Percentiles rank a stretch among this genome's conserved stretches.
Evolutionary conservation across 1,139 yeast species (phyloP).

Genomic region (Kluyveromyces sp.): DNA sequence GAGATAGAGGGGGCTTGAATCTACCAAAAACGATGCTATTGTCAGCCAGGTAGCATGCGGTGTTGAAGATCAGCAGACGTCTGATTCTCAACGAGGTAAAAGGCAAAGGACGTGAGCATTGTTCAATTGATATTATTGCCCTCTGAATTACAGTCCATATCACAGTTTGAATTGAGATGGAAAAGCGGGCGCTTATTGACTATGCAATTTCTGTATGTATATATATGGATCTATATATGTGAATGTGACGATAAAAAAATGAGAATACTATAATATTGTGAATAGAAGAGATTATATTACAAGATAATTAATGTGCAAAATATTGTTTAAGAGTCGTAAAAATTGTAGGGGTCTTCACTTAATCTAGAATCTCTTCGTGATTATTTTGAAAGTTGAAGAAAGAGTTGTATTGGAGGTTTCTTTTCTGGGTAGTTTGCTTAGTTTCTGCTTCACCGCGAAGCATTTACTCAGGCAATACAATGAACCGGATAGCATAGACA

Average conservation of each 20-base stretch:
- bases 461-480: conserved; percentile 21
- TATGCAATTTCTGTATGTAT: too few relatives aligned
- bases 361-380: not conserved
- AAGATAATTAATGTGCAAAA: too few relatives aligned
- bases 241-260: too few relatives aligned
- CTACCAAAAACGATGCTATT: too few relatives aligned
- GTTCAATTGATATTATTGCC: too few relatives aligned
- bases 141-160: too few relatives aligned
- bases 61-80: not conserved
- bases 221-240: too few relatives aligned
- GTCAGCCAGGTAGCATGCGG: not conserved
- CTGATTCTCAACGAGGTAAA: not conserved
- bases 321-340: not conserved
- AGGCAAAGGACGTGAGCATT: too few relatives aligned
- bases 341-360: not conserved
- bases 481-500: conserved; percentile 29
- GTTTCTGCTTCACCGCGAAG: conserved; percentile 5
- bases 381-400: not conserved
- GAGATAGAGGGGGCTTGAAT: not conserved
- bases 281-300: too few relatives aligned
- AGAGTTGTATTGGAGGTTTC: not conserved
- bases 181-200: too few relatives aligned
- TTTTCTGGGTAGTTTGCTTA: not conserved
- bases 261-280: too few relatives aligned
- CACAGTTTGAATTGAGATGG: too few relatives aligned